These are phyloP conservation scores for Dendrostoma leiphaemia DNA, from an alignment of 2,329 filamentous ascomycete genomes.

Conservation along the genomic window DNA sequence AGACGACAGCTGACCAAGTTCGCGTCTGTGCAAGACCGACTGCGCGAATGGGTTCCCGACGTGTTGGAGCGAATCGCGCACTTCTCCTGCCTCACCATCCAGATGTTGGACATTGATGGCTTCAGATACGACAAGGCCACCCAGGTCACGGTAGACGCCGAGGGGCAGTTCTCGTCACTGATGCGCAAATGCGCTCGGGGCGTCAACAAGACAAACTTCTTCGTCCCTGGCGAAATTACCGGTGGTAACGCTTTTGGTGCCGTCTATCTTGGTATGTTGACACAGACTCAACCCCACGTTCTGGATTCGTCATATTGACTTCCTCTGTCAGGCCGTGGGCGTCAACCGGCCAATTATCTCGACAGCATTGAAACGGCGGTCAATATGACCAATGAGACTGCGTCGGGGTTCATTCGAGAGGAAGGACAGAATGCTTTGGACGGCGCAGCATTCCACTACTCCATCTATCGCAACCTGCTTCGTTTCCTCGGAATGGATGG, in stretches of 20 bases:
- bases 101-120: constrained; percentile 61
- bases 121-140: constrained; percentile 65
- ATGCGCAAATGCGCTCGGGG: constrained; percentile 54
- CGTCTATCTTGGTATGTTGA: constrained; percentile 49
- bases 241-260: constrained; percentile 59
- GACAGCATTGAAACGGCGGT: constrained; percentile 17
- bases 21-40: constrained; percentile 62
- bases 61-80: constrained; percentile 55
- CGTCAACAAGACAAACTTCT: constrained; percentile 61
- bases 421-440: constrained; percentile 48
- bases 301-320: not conserved
- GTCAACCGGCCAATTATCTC: constrained; percentile 34
- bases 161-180: constrained; percentile 53
- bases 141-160: constrained; percentile 56
- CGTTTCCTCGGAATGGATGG: constrained; percentile 32
- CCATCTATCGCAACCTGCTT: constrained; percentile 28
- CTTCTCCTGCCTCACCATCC: constrained; percentile 61
- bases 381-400: constrained; percentile 18
- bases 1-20: constrained; percentile 64
- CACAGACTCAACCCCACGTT: not conserved
- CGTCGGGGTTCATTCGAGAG: constrained; percentile 51
- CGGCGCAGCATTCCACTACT: constrained; percentile 40
- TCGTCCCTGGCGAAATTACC: constrained; percentile 62
- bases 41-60: constrained; percentile 61
- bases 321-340: constrained; percentile 40